Base-by-base conservation (phyloP, 306 rosid genomes). In the Rubus idaeus region DNA sequence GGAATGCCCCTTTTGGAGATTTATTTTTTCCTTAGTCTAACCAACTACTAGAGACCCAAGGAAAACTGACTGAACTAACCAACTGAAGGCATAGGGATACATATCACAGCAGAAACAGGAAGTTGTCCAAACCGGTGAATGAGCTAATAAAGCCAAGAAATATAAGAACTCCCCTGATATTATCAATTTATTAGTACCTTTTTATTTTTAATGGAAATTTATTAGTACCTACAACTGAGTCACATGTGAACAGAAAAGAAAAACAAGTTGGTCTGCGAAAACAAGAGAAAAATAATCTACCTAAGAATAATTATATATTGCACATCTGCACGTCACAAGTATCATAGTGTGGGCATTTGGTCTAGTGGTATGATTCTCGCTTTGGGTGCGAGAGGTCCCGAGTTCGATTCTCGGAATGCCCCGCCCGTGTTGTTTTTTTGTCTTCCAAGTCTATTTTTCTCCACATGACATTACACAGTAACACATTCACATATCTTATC, bases 351-450 rank as follows among this genome's bases (percentile, higher is more conserved):
- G 79, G 84, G 72, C 80, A 73, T 74, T 81, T 84, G 88, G 71
- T 50, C 74, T 78, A 78, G 78, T 70, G 77, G 84, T 75, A 75
- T 70, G 80, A 80, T 80, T 75, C 84, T 61, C 68, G 80, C 84
- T 80, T 80, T n/a, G 79, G 79, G 83, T 74, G 79, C 75, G 40
- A 74, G 75, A 74, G 83, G 79, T 74, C 75, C 71, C 66, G 65
- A 75, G 70, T 80, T 80, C 63, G 42, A 74, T 80, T 67, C 71
- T 80, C 64, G 44, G 70, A 80, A 55, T 74, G 70, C 79, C 83
- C 79, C 83, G 3, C 3, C 11, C 0, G 1, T 30, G 30, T 5
- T 35, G 18, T 55, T 0, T 61, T 51, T 75, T 49, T 49, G 51
- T 5, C 12, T 30, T n/a, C 21, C 13, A 41, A 30, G 35, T n/a